A percentile compares a stretch with the other conserved stretches of the same genome.
These are phyloP conservation scores for Aspergillus fijiensis DNA, from an alignment of 2,329 filamentous ascomycete species.

Conservation along the genomic window DNA sequence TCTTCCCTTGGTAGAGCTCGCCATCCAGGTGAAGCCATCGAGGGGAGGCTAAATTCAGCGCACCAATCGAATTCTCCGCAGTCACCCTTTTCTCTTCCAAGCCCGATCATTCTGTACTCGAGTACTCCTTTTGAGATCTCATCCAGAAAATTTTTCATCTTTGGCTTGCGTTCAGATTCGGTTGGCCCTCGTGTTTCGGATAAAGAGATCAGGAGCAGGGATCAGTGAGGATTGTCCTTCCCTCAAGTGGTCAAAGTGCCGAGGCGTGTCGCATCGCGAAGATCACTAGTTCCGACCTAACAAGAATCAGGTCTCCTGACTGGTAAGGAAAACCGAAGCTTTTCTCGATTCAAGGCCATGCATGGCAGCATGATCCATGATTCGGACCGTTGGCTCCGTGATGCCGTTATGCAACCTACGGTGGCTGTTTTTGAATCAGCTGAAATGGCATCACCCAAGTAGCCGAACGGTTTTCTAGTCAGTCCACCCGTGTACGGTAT, in stretches of 20 bases:
- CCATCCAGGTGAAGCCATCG: background rate
- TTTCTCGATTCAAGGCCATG: background rate
- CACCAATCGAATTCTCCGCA: background rate
- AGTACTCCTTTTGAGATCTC: background rate
- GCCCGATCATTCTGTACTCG: background rate
- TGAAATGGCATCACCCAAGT: background rate
- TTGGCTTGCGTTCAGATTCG: background rate
- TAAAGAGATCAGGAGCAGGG: background rate
- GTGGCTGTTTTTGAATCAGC: background rate
- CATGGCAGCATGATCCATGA: background rate
- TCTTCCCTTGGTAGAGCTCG: background rate
- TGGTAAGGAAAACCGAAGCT: slow-evolving; percentile 2
- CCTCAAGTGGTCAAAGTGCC: slow-evolving; percentile 1
- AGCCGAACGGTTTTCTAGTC: background rate
- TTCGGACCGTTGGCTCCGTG: too few relatives aligned
- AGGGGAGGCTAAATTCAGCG: background rate
- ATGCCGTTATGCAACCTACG: background rate
- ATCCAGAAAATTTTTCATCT: background rate
- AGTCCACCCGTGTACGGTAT: background rate
- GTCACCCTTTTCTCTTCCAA: background rate
- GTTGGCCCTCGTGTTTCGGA: background rate
- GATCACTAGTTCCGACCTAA: background rate
- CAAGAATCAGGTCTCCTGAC: background rate
- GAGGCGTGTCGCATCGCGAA: background rate
- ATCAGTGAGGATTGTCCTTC: background rate